These are phyloP conservation scores for Eucalyptus marginata DNA, from an alignment of 345 rosid genomes.

Conservation along the genomic window DNA sequence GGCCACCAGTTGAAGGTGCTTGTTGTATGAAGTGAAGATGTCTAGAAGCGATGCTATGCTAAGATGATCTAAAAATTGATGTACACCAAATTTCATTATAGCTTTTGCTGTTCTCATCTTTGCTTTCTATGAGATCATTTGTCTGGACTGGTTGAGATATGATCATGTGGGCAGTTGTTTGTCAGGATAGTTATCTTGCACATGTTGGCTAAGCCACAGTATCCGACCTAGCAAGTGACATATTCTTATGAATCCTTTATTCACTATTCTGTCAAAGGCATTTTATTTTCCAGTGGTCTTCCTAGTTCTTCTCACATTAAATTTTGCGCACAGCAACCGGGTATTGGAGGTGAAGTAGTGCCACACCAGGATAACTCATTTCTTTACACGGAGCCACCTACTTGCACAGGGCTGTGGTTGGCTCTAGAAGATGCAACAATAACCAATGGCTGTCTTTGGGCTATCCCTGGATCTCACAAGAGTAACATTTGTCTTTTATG, in stretches of 20 bases:
- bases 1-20: not conserved
- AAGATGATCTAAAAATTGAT: not conserved
- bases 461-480: constrained; percentile 93
- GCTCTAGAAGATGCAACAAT: constrained; percentile 91
- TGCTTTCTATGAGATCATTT: not conserved
- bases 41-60: not conserved
- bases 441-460: constrained; percentile 92
- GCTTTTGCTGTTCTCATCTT: not conserved
- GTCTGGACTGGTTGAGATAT: not conserved
- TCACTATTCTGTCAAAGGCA: not conserved
- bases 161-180: not conserved
- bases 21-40: not conserved
- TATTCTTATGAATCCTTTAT: not conserved
- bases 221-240: not conserved
- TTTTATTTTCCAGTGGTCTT: not conserved
- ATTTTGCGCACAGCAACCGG: constrained; percentile 65
- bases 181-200: not conserved
- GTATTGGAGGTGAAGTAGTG: constrained; percentile 93
- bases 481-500: constrained; percentile 19
- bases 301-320: not conserved
- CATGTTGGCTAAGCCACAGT: not conserved
- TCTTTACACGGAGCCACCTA: constrained; percentile 74
- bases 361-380: constrained; percentile 96
- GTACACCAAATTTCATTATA: not conserved
- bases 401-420: constrained; percentile 92